phyloP scores from a whole-genome alignment of 2,329 filamentous ascomycete genomes.

The Blastomyces silverae region DNA sequence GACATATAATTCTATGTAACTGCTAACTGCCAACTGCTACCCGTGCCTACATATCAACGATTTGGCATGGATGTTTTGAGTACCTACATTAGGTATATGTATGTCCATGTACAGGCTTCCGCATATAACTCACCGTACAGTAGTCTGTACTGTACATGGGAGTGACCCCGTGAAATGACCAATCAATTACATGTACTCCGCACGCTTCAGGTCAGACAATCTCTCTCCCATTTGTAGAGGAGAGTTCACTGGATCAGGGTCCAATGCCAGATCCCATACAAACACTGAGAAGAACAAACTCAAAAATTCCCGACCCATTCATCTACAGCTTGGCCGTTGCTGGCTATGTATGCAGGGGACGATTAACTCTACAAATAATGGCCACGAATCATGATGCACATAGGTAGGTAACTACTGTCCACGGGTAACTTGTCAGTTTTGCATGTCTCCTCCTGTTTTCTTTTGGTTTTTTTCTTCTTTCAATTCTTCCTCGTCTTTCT shows the following conservation, averaged over 20 bases:
- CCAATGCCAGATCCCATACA: background rate
- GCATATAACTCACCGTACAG: background rate
- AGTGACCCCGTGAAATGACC: background rate
- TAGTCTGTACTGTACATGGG: background rate
- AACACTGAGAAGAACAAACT: background rate
- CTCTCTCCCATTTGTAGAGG: too few species aligned
- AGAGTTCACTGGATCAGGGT: background rate
- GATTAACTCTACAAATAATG: too few species aligned
- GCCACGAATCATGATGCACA: too few species aligned
- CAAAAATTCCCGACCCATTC: slow-evolving; percentile 3
- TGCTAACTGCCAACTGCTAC: background rate
- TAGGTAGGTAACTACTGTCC: too few species aligned
- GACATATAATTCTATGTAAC: background rate
- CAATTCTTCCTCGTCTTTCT: too few species aligned
- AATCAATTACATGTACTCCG: too few species aligned
- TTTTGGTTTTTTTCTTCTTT: background rate
- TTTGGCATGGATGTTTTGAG: background rate
- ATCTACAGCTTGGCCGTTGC: background rate
- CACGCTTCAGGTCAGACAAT: too few species aligned
- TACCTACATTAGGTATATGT: slow-evolving; percentile 3
- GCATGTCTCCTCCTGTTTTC: too few species aligned
- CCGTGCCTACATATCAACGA: background rate
- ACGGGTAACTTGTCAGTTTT: background rate
- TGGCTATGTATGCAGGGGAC: too few species aligned
- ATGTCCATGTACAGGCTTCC: background rate